These are phyloP conservation scores for Solanum gracilifrons DNA, from an alignment of 257 asterid species.

Conservation along the genomic window DNA sequence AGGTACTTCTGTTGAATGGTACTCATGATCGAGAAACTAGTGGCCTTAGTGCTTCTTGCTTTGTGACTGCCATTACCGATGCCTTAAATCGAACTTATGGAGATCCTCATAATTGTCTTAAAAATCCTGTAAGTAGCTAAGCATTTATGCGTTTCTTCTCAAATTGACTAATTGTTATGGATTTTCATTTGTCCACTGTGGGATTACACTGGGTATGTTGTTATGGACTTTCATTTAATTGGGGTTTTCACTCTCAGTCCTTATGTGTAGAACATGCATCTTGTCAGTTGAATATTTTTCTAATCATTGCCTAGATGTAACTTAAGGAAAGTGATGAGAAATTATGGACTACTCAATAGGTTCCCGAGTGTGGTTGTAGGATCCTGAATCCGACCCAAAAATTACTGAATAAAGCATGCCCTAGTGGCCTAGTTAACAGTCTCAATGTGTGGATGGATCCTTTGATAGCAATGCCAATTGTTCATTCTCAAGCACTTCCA, in stretches of 20 bases:
- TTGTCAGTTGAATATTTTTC: background rate
- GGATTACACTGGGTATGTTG: background rate
- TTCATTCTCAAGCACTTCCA: background rate
- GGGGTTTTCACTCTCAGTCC: background rate
- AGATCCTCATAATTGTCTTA: constrained; percentile 50
- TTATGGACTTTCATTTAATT: background rate
- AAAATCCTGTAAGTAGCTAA: constrained; percentile 48
- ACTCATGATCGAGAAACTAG: constrained; percentile 83
- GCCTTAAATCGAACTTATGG: constrained; percentile 88
- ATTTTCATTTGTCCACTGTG: background rate
- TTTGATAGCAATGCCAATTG: background rate
- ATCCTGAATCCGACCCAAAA: background rate
- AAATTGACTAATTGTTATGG: background rate
- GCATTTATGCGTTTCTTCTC: background rate
- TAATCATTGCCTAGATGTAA: background rate
- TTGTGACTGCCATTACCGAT: constrained; percentile 85
- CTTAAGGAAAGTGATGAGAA: background rate
- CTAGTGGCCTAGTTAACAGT: background rate
- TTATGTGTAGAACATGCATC: background rate
- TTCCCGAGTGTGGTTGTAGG: background rate
- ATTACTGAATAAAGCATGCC: background rate
- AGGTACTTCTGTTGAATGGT: constrained; percentile 90
- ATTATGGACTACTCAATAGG: background rate
- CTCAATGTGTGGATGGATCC: background rate
- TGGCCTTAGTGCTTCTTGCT: constrained; percentile 77